These are phyloP conservation scores for Suhomyces sp. DNA, from an alignment of 805 yeast genomes.

Conservation along the genomic window DNA sequence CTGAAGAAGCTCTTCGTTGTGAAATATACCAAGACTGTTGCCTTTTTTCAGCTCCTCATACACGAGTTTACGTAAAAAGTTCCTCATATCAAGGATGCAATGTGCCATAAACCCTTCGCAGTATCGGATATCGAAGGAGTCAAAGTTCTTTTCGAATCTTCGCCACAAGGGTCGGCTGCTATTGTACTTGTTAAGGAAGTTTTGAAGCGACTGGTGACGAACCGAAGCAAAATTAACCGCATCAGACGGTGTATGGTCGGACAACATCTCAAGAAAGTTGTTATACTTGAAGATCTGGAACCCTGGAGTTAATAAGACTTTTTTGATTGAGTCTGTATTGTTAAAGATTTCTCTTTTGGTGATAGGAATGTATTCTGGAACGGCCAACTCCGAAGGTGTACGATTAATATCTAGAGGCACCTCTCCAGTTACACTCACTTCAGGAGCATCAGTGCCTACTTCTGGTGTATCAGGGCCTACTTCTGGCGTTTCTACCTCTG, in stretches of 20 bases:
- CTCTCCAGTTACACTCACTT: no score
- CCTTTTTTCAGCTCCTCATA: conserved; percentile 7
- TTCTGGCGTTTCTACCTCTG: not conserved
- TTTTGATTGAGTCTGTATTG: conserved; percentile 18
- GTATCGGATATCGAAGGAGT: conserved; percentile 18
- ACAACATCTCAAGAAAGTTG: conserved; percentile 28
- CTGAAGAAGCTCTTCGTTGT: conserved; percentile 38
- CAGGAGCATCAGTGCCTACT: no score
- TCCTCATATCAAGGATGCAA: conserved; percentile 25
- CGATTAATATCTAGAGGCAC: not conserved
- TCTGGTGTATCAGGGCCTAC: no score
- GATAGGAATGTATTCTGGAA: conserved; percentile 19
- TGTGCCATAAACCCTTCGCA: conserved; percentile 32
- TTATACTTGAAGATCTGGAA: conserved; percentile 30
- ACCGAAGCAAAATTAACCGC: conserved; percentile 38
- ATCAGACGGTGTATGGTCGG: conserved; percentile 32
- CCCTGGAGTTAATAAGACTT: conserved; percentile 22
- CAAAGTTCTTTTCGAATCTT: conserved; percentile 1
- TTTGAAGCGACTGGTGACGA: conserved; percentile 28
- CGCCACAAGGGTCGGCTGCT: conserved; percentile 6
- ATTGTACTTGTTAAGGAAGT: conserved; percentile 24
- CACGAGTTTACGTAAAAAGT: conserved; percentile 26
- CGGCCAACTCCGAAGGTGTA: not conserved
- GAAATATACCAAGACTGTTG: conserved; percentile 6
- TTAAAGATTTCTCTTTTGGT: conserved; percentile 25